Base-by-base conservation (phyloP, 2,329 filamentous ascomycete species). In the Trichoderma sp. region DNA sequence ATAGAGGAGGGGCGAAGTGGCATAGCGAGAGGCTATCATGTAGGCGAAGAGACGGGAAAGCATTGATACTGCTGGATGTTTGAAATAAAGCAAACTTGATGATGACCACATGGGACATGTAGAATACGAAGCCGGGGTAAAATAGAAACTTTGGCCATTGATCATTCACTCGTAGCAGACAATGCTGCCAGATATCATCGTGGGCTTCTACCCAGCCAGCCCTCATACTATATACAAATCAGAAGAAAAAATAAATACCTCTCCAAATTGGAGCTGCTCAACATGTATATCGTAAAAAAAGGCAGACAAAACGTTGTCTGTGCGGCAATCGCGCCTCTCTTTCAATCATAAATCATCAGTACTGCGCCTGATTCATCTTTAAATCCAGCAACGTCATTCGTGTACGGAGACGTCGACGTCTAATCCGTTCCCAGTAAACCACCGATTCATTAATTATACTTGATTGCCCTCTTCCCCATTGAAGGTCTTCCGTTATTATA, bases 1-100 rank as follows among this genome's bases (percentile, higher is more conserved):
- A 86, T 99, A 67, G 93, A 97, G 75, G 89, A 97, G 79, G 95
- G 95, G 1, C 87, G 93, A 71, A 91, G 89, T 71, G 95, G 95
- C 17, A 89, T 98, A 67, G 95, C 95, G 37, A 89, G 92, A 74
- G 95, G 94, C 0, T 99, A 99, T 81, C 87, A 84, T 0, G 90
- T 95, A 63, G 92, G 91, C 8, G 87, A 88, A 22, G 83, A 82
- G 58, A 77, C 79, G 57, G 79, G 73, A 56, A 76, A 76, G 65
- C 75, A 77, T 68, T 80, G 59, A 72, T 50, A 12, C 10, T 12
- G 8, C 5, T 5, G 9, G n/a, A 17, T 34, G 6, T 22, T 22
- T 5, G 25, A 13, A 32, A 54, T 25, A 22, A 22, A 19, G 67
- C 13, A 64, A 32, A 56, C n/a, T 65, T 42, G 32, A 42, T 27